Conservation (phyloP, 2,329 filamentous ascomycete species). For the Penicillium sp. region DNA sequence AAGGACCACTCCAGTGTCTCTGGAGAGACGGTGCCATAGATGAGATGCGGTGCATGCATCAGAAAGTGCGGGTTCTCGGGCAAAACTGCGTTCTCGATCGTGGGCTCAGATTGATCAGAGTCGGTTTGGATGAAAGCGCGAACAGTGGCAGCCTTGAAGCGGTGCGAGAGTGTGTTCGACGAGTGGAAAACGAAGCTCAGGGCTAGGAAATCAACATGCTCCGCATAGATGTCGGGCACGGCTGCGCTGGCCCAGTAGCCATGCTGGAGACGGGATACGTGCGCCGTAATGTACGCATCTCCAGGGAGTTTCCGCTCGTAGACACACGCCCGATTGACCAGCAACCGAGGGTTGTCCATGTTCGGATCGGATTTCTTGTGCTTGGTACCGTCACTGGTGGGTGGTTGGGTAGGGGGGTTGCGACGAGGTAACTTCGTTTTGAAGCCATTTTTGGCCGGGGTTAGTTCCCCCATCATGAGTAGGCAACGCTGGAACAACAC, state of each 20-base stretch:
- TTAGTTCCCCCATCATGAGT: constrained; percentile 7
- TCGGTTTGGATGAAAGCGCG: constrained; percentile 30
- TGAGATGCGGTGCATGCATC: constrained; percentile 48
- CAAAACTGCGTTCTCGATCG: constrained; percentile 7
- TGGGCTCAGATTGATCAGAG: constrained; percentile 3
- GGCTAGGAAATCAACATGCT: constrained; percentile 47
- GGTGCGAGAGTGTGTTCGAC: constrained; percentile 38
- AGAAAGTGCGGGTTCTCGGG: constrained; percentile 41
- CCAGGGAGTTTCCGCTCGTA: constrained; percentile 48
- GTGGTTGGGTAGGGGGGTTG: constrained; percentile 3
- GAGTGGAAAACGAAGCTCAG: constrained; percentile 50
- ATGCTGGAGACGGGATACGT: constrained; percentile 49
- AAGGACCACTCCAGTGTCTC: constrained; percentile 49
- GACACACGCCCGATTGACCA: constrained; percentile 42
- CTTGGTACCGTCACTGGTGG: constrained; percentile 4
- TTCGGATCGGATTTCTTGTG: constrained; percentile 31
- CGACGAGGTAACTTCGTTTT: neutral
- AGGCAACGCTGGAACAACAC: constrained; percentile 5
- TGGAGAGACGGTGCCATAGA: constrained; percentile 46
- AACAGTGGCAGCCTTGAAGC: constrained; percentile 47
- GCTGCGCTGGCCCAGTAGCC: constrained; percentile 43
- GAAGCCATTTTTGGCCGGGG: neutral
- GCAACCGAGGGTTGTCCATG: constrained; percentile 34
- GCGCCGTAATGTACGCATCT: constrained; percentile 47
- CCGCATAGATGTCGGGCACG: constrained; percentile 40